Evolutionary conservation across 768 basidiomycete genomes (phyloP), one percentile per base, ranked within the genome.

Genomic region (Cantharellus cinnabarinus): DNA sequence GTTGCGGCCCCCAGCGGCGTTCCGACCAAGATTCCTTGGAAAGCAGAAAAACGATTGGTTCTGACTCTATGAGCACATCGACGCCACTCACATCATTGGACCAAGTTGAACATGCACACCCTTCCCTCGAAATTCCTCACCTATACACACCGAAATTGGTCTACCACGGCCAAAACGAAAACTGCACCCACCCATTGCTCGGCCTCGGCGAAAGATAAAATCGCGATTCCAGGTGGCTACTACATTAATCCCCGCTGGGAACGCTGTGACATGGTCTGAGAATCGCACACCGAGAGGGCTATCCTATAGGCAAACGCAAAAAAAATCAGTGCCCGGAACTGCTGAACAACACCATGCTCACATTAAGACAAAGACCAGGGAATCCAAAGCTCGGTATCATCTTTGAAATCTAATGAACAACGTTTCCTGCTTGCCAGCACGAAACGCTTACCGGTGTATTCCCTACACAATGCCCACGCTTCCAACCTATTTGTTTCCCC

Each of bases 171-270:
- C 10, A 48, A 48, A 48, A 48, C 44, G 44, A 20, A 7, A 48
- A 7, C 20, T 7, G 44, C 10, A 7, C 44, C 7, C 20, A 48
- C 52, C 93, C 79, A 95, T 85, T 50, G 78, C 81, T 2, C 78
- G 65, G 2, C 87, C 90, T 37, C 90, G 81, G 14, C 72, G 70
- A 54, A 10, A 40, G 39, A 57, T 41, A 40, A 41, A 40, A 41
- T 40, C 35, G 34, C 34, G 37, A 14, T 71, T 79, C 64, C 68
- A 89, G 75, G 91, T 87, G 3, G 88, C 75, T 3, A 88, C 93
- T 0, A 80, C 74, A 58, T 85, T 89, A 63, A 95, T 73, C 0
- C 80, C 85, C n/a, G 89, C 76, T 0, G 93, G 90, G 71, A 90
- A 93, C 0, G 78, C 78, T 2, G 83, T 83, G 3, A 80, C 79